Percentiles rank a stretch among this genome's conserved stretches.
Conservation (phyloP, 768 basidiomycete species). For the Macrolepiota fuliginosa region DNA sequence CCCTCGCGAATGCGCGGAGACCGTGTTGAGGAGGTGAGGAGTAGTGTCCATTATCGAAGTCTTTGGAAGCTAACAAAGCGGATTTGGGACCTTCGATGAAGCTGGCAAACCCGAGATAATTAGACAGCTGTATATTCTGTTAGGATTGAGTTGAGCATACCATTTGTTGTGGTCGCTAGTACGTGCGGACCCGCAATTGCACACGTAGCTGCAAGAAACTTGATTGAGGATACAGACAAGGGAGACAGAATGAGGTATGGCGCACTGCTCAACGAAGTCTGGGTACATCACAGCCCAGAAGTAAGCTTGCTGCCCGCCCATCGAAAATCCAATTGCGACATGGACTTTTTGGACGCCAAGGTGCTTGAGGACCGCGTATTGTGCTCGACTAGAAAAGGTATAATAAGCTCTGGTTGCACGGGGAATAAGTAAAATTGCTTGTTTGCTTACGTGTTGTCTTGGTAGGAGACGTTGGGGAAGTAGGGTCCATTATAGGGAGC, state of each 20-base stretch:
- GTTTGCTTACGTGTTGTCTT: conserved; percentile 52
- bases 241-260: conserved; percentile 21
- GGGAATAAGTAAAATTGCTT: no score
- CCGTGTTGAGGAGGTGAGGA: conserved; percentile 43
- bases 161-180: conserved; percentile 56
- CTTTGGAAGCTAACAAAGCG: conserved; percentile 50
- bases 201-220: conserved; percentile 38
- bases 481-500: conserved; percentile 56
- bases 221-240: background rate
- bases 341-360: conserved; percentile 43
- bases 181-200: conserved; percentile 52
- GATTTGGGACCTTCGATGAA: conserved; percentile 61
- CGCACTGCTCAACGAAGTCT: conserved; percentile 48
- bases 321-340: conserved; percentile 54
- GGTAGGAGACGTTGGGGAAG: conserved; percentile 54
- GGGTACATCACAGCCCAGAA: conserved; percentile 58
- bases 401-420: background rate
- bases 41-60: conserved; percentile 55
- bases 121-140: background rate
- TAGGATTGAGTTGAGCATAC: conserved; percentile 23
- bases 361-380: conserved; percentile 50
- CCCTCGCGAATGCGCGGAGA: conserved; percentile 54
- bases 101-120: conserved; percentile 25
- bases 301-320: conserved; percentile 62
- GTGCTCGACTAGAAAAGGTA: conserved; percentile 40